Base-by-base conservation (phyloP, 2,329 filamentous ascomycete species). In the Myriosclerotinia duriaeana region DNA sequence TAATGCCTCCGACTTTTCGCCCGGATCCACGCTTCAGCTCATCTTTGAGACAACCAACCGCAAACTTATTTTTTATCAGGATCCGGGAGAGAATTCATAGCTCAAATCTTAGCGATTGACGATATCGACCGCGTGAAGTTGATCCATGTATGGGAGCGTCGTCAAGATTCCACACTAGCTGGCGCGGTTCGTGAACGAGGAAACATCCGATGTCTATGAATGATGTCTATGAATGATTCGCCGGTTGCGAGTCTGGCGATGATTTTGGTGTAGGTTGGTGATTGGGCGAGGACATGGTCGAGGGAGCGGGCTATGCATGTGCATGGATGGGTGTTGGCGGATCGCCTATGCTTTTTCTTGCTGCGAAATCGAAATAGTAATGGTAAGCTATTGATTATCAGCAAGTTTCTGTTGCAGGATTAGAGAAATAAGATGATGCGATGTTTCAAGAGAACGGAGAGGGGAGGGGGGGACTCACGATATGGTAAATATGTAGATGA, bases 131-230 rank as follows among this genome's bases (percentile, higher is more conserved):
- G 75, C 78, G 34, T 74, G 76, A 36, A 76, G 70, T 3, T 75
- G 14, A 66, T 67, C n/a, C 26, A 26, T 26, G 26, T 67, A 72
- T 60, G 2, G 77, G 75, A 0, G 73, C 76, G 5, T 78, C 78
- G 44, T 79, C 77, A 9, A 71, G 68, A 5, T 58, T 40, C 40
- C 40, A 44, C 15, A 68, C 69, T 14, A 79, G 70, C 26, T 75
- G 74, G 17, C 78, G 76, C 8, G 79, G 69, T 44, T 80, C 78
- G 66, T 79, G 77, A 0, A 76, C 78, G 38, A 80, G 73, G 59
- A 76, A 77, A 50, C 77, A 79, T 11, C 77, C 78, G 5, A 71
- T 40, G 34, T 69, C 67, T 6, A 26, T 26, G 26, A 26, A 26
- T 26, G n/a, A n/a, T n/a, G n/a, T n/a, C n/a, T n/a, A 71, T 36